A percentile compares a stretch with the other conserved stretches of the same genome.
Conservation (phyloP, 345 rosid species). For the Eucalyptus cladocalyx region DNA sequence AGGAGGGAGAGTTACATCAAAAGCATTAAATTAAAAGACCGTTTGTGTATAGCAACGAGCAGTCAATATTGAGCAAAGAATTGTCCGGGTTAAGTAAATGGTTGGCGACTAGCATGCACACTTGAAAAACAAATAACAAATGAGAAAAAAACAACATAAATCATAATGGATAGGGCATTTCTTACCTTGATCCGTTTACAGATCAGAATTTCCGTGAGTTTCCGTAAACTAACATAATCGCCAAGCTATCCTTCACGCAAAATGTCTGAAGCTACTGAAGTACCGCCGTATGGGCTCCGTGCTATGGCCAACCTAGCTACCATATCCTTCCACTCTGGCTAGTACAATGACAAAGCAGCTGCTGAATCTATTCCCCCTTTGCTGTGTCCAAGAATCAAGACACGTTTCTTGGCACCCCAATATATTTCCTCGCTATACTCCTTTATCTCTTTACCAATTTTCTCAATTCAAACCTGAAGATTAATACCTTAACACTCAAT, state of each 20-base stretch:
- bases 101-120: neutral
- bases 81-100: neutral
- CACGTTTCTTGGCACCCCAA: conserved; percentile 86
- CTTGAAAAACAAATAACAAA: neutral
- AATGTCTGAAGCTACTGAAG: conserved; percentile 89
- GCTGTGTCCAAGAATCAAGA: conserved; percentile 92
- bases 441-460: conserved; percentile 86
- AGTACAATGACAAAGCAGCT: conserved; percentile 82
- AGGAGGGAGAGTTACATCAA: neutral
- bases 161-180: no score
- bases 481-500: conserved; percentile 5
- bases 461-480: conserved; percentile 85
- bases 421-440: conserved; percentile 91
- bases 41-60: neutral
- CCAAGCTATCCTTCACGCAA: conserved; percentile 92
- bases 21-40: neutral
- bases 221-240: conserved; percentile 69
- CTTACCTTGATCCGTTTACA: conserved; percentile 85
- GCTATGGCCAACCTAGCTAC: conserved; percentile 86
- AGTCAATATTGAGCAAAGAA: neutral
- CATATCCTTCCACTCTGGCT: conserved; percentile 92
- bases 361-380: conserved; percentile 97
- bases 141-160: neutral
- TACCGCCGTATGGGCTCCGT: conserved; percentile 93
- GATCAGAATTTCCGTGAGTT: conserved; percentile 76